Evolutionary conservation across 2,329 filamentous ascomycete species (phyloP), one percentile per base, ranked within the genome.

Genomic region (Metarhizium guizhouense): DNA sequence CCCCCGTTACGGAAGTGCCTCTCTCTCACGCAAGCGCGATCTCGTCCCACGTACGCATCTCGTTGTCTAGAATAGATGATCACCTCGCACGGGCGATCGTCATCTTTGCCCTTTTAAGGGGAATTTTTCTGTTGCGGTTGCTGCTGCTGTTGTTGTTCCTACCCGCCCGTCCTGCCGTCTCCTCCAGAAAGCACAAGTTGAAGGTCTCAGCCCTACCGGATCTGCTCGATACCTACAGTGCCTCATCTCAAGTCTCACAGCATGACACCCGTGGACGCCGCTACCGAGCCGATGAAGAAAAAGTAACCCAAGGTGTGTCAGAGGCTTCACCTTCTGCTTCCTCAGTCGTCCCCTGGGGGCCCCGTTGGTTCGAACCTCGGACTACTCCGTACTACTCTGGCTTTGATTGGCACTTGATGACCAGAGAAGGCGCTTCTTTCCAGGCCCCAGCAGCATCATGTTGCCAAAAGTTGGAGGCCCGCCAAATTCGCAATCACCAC

Each of bases 191-290:
- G 54, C 49, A 52, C 53, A 52, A 53, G 48, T 47, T 11, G 16
- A 40, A 54, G 55, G 54, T 58, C 57, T 58, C 57, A 58, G 57
- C 54, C 57, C 57, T 58, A 58, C 54, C 52, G 52, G 54, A 38
- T 54, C 56, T 55, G 51, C 43, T 54, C n/a, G 56, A 48, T 43
- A 53, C 36, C 40, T 49, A 49, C 16, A 54, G 47, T 56, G 36
- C 54, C 48, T 56, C 57, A 54, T 56, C 54, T 58, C 54, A 52
- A 52, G 57, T 58, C 52, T 56, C 54, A 58, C 57, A 52, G 57
- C 57, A 56, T 56, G 45, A 52, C 50, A 50, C 48, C 54, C 47
- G 52, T 58, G 43, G 43, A 38, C 52, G 57, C 54, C 43, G 52
- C 34, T 53, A 48, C 57, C 51, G 52, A 48, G 25, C 38, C 48